Evolutionary conservation across 257 asterid species (phyloP).

Genomic region (Cruciata laevipes): DNA sequence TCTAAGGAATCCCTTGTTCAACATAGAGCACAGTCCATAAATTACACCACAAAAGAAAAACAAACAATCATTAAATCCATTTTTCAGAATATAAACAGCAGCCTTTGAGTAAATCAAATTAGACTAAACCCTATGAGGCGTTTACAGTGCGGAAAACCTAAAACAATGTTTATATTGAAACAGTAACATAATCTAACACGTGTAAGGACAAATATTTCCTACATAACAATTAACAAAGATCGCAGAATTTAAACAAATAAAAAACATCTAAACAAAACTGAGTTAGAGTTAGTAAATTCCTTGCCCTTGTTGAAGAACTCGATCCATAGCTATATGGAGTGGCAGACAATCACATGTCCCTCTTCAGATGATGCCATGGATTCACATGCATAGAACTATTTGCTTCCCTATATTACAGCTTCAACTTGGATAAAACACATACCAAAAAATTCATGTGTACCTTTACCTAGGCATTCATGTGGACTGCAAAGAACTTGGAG

Average conservation of each 20-base stretch:
- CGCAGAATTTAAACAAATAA: not conserved
- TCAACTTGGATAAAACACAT: too few species aligned
- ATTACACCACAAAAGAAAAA: not conserved
- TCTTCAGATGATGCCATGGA: constrained; percentile 50
- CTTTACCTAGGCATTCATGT: too few species aligned
- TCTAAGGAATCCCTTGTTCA: not conserved
- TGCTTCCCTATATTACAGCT: too few species aligned
- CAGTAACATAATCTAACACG: not conserved
- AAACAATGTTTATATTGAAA: not conserved
- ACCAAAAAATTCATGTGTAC: too few species aligned
- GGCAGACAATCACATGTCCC: constrained; percentile 68
- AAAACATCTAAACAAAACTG: not conserved
- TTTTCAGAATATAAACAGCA: not conserved
- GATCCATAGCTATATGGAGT: constrained; percentile 44
- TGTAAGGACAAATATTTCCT: not conserved
- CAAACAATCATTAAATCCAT: not conserved
- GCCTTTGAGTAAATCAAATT: not conserved
- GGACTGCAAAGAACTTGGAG: too few species aligned
- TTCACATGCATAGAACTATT: too few species aligned
- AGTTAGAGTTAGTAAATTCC: constrained; percentile 16
- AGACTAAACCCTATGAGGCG: not conserved
- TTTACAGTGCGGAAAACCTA: not conserved
- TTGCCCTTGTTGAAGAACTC: constrained; percentile 30
- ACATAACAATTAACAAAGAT: not conserved
- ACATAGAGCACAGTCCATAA: not conserved